Evolutionary conservation across 2,329 filamentous ascomycete species (phyloP), one percentile per base, ranked within the genome.

Genomic region (Capronia americana): DNA sequence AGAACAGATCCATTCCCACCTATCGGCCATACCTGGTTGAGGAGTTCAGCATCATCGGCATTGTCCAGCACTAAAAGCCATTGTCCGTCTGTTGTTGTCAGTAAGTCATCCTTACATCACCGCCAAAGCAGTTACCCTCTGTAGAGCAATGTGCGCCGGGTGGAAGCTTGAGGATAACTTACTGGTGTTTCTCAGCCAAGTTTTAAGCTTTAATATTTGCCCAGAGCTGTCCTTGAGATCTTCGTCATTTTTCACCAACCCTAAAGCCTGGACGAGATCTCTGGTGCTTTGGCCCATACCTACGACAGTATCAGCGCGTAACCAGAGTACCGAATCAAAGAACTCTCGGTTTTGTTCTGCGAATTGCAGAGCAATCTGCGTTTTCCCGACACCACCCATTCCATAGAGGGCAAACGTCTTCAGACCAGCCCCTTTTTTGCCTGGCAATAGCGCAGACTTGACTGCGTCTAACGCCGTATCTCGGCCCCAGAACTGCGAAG

Each of bases 341-440:
- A 75, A 71, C 17, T 74, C 57, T 38, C 72, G 71, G 62, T 82
- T 67, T 34, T 64, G 64, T 67, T 74, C 76, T 1, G 74, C 69
- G 71, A 78, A 82, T 57, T 75, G 73, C 5, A 80, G 66, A 8
- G 75, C 73, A 20, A 81, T 73, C 67, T 82, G 77, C 20, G 79
- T 82, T 72, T 83, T 83, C 30, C 78, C 80, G 30, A 82, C 80
- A 6, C 79, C 79, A n/a, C 80, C 79, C 1, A 81, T 71, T 12
- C 80, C 79, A 57, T 81, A 74, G 10, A 82, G 67, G 23, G 78
- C 72, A n/a, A 63, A 63, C 6, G 57, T 46, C 26, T 26, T 60
- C 14, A 60, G 57, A 28, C 44, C 30, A 10, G 30, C 30, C 11
- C 30, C 30, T 32, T 32, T 32, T 11, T 10, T 32, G 30, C 30